Conservation (phyloP, 1,139 yeast genomes). For the Chernovozyma aurita region DNA sequence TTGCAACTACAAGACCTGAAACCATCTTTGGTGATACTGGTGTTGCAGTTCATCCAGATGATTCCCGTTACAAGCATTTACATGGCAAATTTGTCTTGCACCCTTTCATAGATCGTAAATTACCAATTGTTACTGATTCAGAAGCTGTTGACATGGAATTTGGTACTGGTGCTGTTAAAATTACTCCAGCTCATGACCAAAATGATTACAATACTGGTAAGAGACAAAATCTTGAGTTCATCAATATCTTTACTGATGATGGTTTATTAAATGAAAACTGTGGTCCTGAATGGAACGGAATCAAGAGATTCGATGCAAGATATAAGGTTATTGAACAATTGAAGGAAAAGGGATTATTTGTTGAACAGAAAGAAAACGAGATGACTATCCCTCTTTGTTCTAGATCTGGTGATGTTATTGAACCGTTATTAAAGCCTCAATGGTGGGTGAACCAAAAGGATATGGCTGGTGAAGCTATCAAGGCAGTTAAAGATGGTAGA, state of each 20-base stretch:
- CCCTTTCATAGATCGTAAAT: constrained; percentile 80
- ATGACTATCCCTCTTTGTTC: constrained; percentile 93
- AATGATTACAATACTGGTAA: constrained; percentile 97
- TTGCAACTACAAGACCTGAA: constrained; percentile 99
- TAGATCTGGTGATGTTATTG: constrained; percentile 94
- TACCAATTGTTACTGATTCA: constrained; percentile 84
- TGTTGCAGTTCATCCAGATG: constrained; percentile 95
- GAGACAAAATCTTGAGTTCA: constrained; percentile 82
- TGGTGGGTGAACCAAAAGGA: constrained; percentile 97
- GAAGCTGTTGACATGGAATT: constrained; percentile 99
- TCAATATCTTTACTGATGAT: constrained; percentile 88
- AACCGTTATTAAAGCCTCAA: constrained; percentile 95
- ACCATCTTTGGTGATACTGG: constrained; percentile 97
- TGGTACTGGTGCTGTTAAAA: constrained; percentile 99
- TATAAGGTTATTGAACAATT: constrained; percentile 74
- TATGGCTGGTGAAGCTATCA: constrained; percentile 85
- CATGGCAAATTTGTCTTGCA: constrained; percentile 91
- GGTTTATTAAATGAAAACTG: constrained; percentile 88
- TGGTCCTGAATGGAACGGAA: constrained; percentile 83
- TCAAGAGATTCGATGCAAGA: constrained; percentile 95
- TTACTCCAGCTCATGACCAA: constrained; percentile 97
- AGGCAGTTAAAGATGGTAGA: constrained; percentile 79
- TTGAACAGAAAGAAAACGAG: constrained; percentile 88
- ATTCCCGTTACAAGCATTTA: constrained; percentile 84
- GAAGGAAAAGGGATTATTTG: constrained; percentile 66